A percentile compares a stretch with the other conserved stretches of the same genome.
Evolutionary conservation across 2,329 filamentous ascomycete genomes (phyloP).

Genomic region (Aspergillus sp.): DNA sequence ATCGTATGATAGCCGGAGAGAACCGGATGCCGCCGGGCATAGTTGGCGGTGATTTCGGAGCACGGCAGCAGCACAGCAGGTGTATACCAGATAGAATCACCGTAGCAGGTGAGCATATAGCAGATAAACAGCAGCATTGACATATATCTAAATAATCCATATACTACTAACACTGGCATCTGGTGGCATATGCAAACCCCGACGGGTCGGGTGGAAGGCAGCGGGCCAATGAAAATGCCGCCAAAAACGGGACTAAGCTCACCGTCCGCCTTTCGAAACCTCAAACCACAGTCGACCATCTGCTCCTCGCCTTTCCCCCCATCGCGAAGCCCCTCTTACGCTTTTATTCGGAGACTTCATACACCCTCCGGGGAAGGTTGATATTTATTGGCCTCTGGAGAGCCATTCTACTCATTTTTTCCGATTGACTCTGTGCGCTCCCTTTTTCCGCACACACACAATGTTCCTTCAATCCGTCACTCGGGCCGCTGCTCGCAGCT

Average conservation of each 20-base stretch:
- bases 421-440: constrained; percentile 24
- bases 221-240: constrained; percentile 57
- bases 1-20: no score
- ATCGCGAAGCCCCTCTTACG: constrained; percentile 26
- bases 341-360: constrained; percentile 8
- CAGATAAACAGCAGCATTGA: no score
- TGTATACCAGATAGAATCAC: no score
- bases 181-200: neutral
- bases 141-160: no score
- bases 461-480: constrained; percentile 43
- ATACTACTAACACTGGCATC: neutral
- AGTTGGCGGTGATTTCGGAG: no score
- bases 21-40: no score
- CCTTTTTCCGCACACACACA: constrained; percentile 23
- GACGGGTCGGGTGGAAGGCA: constrained; percentile 20
- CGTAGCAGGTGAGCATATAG: no score
- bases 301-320: constrained; percentile 21
- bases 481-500: constrained; percentile 40
- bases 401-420: constrained; percentile 7
- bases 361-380: constrained; percentile 20
- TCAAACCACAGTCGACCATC: constrained; percentile 32
- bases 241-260: constrained; percentile 29
- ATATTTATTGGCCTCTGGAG: constrained; percentile 12
- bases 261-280: constrained; percentile 31
- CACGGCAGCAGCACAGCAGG: no score